These are phyloP conservation scores for Pseudocercospora crystallina DNA, from an alignment of 2,329 filamentous ascomycete genomes.

Conservation along the genomic window DNA sequence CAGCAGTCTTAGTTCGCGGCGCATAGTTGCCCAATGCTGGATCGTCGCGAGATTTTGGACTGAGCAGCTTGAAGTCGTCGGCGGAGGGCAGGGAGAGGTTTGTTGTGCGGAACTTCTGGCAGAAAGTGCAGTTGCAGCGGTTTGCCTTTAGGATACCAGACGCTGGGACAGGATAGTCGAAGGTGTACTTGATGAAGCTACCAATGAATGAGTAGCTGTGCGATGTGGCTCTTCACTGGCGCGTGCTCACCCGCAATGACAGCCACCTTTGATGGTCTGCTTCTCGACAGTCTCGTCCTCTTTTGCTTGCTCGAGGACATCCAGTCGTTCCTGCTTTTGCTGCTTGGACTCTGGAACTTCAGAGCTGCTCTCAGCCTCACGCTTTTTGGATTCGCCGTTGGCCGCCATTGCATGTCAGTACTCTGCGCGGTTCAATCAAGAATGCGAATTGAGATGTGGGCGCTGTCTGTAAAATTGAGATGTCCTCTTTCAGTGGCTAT, in stretches of 20 bases:
- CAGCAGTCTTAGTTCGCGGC: slow-evolving; percentile 2
- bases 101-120: slow-evolving; percentile 2
- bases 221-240: too few species aligned
- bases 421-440: too few species aligned
- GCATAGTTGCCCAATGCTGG: slow-evolving; percentile 7
- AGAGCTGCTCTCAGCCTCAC: too few species aligned
- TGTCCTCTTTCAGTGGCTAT: too few species aligned
- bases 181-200: slow-evolving; percentile 10
- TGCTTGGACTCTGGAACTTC: too few species aligned
- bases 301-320: background rate
- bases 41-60: slow-evolving; percentile 1
- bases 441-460: too few species aligned
- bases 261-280: slow-evolving; percentile 9
- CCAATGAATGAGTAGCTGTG: background rate
- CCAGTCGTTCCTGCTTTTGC: too few species aligned
- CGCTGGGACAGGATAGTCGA: background rate
- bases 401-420: too few species aligned
- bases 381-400: too few species aligned
- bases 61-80: slow-evolving; percentile 6
- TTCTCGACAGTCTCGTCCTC: background rate
- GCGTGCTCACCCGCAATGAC: slow-evolving; percentile 8
- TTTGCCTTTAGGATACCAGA: slow-evolving; percentile 2
- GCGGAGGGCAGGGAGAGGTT: background rate
- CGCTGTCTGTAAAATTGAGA: too few species aligned
- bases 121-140: slow-evolving; percentile 16